A percentile compares a stretch with the other conserved stretches of the same genome.
Evolutionary conservation across 495 filamentous ascomycete species (phyloP).

Genomic region (Aspergillus ostianus): DNA sequence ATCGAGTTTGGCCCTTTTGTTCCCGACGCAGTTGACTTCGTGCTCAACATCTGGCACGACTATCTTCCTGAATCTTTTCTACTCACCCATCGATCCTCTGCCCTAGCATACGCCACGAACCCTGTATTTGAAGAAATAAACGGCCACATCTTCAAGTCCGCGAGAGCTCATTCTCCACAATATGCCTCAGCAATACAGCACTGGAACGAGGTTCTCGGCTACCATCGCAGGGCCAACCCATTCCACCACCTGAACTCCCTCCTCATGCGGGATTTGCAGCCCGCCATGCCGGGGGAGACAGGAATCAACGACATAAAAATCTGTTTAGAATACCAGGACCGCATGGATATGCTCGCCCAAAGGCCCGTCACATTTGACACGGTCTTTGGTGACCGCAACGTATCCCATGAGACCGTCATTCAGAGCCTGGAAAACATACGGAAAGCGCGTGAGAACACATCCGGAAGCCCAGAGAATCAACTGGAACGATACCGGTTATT

Average conservation of each 20-base stretch:
- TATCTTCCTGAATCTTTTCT: conserved; percentile 7
- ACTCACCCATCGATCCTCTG: not conserved
- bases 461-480: too few relatives aligned
- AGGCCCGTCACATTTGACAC: not conserved
- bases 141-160: not conserved
- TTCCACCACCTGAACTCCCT: not conserved
- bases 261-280: not conserved
- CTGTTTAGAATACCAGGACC: not conserved
- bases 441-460: too few relatives aligned
- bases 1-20: conserved; percentile 6
- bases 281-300: not conserved
- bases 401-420: not conserved
- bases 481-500: too few relatives aligned
- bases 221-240: not conserved
- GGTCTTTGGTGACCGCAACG: not conserved
- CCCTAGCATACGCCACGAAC: not conserved
- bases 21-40: not conserved
- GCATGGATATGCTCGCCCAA: not conserved
- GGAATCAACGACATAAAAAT: not conserved
- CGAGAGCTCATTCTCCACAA: too few relatives aligned
- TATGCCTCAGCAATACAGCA: not conserved
- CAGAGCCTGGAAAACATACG: too few relatives aligned
- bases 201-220: not conserved
- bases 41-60: not conserved
- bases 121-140: not conserved